Conservation (phyloP, 116 monocot genomes). For the Zostera marina region DNA sequence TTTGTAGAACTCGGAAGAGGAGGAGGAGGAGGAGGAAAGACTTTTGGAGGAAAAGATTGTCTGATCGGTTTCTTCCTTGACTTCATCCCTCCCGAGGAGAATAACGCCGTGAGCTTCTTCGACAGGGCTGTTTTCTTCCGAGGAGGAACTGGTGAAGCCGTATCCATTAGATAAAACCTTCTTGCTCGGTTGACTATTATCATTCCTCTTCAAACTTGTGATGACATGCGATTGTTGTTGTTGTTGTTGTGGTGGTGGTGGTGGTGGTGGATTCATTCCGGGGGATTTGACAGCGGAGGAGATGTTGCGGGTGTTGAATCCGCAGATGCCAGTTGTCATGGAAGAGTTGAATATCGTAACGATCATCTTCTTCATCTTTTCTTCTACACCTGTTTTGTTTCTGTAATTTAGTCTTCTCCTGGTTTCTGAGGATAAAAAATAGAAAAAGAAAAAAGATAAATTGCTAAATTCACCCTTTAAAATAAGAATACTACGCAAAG, state of each 20-base stretch:
- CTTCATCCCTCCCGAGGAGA: conserved; percentile 6
- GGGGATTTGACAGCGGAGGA: not conserved
- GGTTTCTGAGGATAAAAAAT: too few relatives aligned
- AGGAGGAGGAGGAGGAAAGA: conserved; percentile 10
- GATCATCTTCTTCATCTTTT: not conserved
- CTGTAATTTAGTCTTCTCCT: too few relatives aligned
- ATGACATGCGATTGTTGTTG: not conserved
- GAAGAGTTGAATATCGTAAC: not conserved
- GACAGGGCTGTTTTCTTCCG: conserved; percentile 4
- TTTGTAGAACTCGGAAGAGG: conserved; percentile 11
- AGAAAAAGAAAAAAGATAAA: too few relatives aligned
- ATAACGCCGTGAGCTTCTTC: not conserved
- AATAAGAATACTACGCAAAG: too few relatives aligned
- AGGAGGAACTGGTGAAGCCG: conserved; percentile 12
- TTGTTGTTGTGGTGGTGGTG: not conserved
- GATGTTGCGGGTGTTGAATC: not conserved
- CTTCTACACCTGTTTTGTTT: too few relatives aligned
- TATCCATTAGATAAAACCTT: conserved; percentile 13
- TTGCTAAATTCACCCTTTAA: too few relatives aligned
- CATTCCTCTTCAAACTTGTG: not conserved
- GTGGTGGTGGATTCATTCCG: not conserved
- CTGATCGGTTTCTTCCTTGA: not conserved
- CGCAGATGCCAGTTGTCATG: not conserved
- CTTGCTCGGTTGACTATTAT: conserved; percentile 9
- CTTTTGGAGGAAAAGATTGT: conserved; percentile 11